These are phyloP conservation scores for Chalaropsis ovoidea DNA, from an alignment of 2,329 filamentous ascomycete genomes.

Conservation along the genomic window DNA sequence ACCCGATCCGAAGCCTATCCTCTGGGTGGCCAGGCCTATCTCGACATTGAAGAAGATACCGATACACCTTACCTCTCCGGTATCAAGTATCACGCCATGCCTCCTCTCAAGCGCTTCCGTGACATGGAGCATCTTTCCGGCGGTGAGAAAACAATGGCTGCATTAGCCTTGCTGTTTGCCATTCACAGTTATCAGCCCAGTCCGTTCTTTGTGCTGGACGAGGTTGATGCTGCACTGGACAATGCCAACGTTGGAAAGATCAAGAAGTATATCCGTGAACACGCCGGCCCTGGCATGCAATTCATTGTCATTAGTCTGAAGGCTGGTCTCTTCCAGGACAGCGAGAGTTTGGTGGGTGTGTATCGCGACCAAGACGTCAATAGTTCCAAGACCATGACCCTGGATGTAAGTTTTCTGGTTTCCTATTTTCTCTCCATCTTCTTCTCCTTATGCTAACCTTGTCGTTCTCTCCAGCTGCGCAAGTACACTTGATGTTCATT, in stretches of 20 bases:
- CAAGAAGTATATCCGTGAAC: constrained; percentile 89
- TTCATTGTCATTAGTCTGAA: constrained; percentile 98
- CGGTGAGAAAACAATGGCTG: constrained; percentile 98
- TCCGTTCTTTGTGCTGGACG: constrained; percentile 95
- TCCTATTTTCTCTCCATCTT: not conserved
- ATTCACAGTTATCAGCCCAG: constrained; percentile 93
- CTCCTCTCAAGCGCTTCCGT: constrained; percentile 91
- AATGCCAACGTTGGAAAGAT: constrained; percentile 95
- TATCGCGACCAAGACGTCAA: constrained; percentile 93
- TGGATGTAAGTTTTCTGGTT: constrained; percentile 65
- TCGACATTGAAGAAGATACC: constrained; percentile 88
- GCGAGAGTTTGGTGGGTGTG: constrained; percentile 88
- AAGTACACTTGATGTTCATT: constrained; percentile 22
- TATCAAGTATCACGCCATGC: constrained; percentile 98
- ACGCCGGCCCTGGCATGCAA: constrained; percentile 94
- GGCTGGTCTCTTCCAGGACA: constrained; percentile 89
- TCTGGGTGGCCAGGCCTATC: constrained; percentile 77
- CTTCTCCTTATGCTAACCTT: constrained; percentile 15
- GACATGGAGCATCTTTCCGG: constrained; percentile 98
- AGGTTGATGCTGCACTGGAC: constrained; percentile 95
- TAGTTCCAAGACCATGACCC: constrained; percentile 77
- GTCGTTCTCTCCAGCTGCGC: constrained; percentile 15
- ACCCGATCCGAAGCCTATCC: constrained; percentile 86
- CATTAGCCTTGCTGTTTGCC: constrained; percentile 88
- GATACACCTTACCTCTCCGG: constrained; percentile 92